These are phyloP conservation scores for Besnoitia besnoiti DNA, from an alignment of 169 alveolate species.

Conservation along the genomic window DNA sequence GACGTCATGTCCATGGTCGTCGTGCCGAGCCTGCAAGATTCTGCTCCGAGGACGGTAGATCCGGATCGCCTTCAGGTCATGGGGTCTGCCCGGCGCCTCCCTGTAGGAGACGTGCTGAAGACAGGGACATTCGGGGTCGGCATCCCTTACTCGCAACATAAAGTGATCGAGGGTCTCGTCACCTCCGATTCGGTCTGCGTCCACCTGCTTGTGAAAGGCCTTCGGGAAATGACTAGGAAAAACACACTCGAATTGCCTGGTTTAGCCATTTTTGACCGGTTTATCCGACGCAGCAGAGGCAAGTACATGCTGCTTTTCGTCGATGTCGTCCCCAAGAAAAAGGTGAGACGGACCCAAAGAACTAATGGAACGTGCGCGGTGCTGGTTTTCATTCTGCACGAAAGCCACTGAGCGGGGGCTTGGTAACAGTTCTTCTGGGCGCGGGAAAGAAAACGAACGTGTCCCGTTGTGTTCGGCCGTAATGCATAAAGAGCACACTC, in stretches of 20 bases:
- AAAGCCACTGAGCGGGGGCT: not conserved
- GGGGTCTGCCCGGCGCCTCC: constrained; percentile 28
- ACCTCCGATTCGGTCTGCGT: constrained; percentile 41
- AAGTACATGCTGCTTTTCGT: constrained; percentile 42
- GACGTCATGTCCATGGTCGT: constrained; percentile 2
- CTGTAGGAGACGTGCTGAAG: constrained; percentile 21
- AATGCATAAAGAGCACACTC: no score
- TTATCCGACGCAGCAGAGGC: constrained; percentile 61
- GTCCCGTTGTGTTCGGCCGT: not conserved
- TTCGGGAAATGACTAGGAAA: constrained; percentile 22
- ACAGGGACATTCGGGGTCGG: constrained; percentile 62
- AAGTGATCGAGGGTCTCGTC: constrained; percentile 42
- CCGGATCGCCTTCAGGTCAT: constrained; percentile 46
- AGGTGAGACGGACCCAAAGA: constrained; percentile 52
- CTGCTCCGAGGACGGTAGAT: constrained; percentile 1
- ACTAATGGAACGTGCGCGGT: no score
- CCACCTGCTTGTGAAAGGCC: constrained; percentile 57
- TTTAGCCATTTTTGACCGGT: constrained; percentile 53
- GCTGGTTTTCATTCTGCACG: not conserved
- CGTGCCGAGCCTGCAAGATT: not conserved
- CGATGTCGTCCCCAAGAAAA: constrained; percentile 53
- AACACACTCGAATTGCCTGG: constrained; percentile 61
- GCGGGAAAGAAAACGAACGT: not conserved
- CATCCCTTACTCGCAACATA: constrained; percentile 52
- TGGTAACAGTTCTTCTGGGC: not conserved